These are phyloP conservation scores for Silene coronaria DNA, from an alignment of 179 eudicot species.

Conservation along the genomic window DNA sequence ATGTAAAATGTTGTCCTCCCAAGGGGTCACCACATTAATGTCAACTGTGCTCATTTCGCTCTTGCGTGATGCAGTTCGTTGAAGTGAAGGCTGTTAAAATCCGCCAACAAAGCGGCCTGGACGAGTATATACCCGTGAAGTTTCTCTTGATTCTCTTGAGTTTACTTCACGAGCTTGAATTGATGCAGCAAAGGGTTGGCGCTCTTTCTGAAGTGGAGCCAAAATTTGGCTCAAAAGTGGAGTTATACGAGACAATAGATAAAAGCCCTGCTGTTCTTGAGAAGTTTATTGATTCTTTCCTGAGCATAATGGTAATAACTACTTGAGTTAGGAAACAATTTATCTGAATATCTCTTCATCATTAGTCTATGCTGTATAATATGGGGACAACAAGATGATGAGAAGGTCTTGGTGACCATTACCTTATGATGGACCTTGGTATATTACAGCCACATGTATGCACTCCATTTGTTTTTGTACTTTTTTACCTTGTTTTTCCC, in stretches of 20 bases:
- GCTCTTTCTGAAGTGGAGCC: constrained; percentile 16
- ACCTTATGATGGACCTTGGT: background rate
- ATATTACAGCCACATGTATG: background rate
- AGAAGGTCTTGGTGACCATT: background rate
- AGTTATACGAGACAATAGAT: constrained; percentile 5
- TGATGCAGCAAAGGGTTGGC: constrained; percentile 42
- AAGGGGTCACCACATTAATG: background rate
- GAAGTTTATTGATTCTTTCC: constrained; percentile 42
- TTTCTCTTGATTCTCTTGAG: constrained; percentile 61
- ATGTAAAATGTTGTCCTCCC: background rate
- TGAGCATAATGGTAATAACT: constrained; percentile 52
- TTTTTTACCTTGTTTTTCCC: background rate
- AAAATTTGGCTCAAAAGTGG: constrained; percentile 11
- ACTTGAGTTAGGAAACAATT: background rate
- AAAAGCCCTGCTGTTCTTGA: constrained; percentile 26
- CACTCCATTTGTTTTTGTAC: background rate
- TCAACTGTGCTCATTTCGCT: background rate
- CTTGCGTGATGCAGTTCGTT: constrained; percentile 45
- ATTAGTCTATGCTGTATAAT: background rate
- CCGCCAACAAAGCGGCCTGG: constrained; percentile 32
- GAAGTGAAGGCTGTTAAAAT: constrained; percentile 39
- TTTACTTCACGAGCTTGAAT: constrained; percentile 67
- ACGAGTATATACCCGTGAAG: constrained; percentile 47
- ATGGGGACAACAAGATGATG: background rate
- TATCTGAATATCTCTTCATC: constrained; percentile 10